Percentiles rank a stretch among this genome's conserved stretches.
These are phyloP conservation scores for Lentinula raphanica DNA, from an alignment of 768 basidiomycete species.

Conservation along the genomic window DNA sequence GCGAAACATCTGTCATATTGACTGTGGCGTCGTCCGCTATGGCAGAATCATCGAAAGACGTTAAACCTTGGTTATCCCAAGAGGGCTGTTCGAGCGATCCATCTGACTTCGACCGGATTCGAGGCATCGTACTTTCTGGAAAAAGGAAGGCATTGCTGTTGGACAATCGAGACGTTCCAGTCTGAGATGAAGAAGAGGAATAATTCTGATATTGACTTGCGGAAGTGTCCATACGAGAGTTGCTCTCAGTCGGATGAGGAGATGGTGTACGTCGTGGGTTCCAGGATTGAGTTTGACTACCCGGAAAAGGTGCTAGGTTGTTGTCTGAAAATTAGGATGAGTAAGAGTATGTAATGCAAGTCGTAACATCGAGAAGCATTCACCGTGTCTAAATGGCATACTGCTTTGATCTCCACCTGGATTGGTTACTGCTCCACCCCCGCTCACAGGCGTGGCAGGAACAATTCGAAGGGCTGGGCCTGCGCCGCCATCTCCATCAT, in stretches of 20 bases:
- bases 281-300: not conserved
- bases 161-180: conserved; percentile 23
- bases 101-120: conserved; percentile 58
- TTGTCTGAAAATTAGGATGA: not conserved
- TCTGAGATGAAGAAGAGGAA: conserved; percentile 14
- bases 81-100: conserved; percentile 49
- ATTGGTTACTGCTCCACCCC: conserved; percentile 44
- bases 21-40: conserved; percentile 23
- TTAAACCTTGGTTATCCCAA: conserved; percentile 34
- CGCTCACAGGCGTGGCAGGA: conserved; percentile 75
- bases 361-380: no score
- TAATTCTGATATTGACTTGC: not conserved
- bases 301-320: not conserved
- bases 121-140: conserved; percentile 29
- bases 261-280: not conserved
- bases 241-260: conserved; percentile 2
- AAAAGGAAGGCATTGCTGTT: conserved; percentile 31
- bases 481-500: conserved; percentile 43
- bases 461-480: conserved; percentile 74
- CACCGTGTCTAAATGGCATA: conserved; percentile 54
- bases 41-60: conserved; percentile 11
- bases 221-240: not conserved
- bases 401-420: conserved; percentile 15
- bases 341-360: not conserved
- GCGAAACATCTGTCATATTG: conserved; percentile 38